Evolutionary conservation across 805 yeast species (phyloP), one percentile per base, ranked within the genome.

Genomic region (Candida hispaniensis): DNA sequence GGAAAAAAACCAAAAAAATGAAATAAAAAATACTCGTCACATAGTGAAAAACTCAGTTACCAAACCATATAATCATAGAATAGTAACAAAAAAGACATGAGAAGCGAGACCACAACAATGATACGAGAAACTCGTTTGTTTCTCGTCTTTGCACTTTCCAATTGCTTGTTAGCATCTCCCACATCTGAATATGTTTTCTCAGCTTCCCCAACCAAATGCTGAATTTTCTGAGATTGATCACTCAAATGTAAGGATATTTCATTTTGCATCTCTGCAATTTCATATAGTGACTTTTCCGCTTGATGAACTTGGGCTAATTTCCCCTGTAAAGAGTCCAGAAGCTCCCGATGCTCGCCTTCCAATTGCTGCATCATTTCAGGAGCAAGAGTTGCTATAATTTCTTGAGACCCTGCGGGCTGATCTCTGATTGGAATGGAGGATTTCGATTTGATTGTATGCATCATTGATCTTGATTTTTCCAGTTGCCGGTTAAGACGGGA

Each of bases 211-310:
- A 73, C 54, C 43, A 85, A 60, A 23, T 64, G 60, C 32, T 69
- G 64, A 10, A 85, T 78, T 51, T 71, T 75, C 35, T 77, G 78
- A 5, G 78, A 72, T 55, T 85, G 96, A 1, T 71, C 54, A 14
- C 71, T 70, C 30, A 85, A 61, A 51, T 86, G 93, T 38, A 75
- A 62, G 8, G 81, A 67, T 36, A 85, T 61, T 49, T 81, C 91
- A 14, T 75, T 64, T 49, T 85, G 88, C 42, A 86, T 55, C 38
- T 75, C 70, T 1, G 85, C 68, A 26, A 86, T 76, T 49, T 82
- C 94, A 13, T 48, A 46, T 45, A 61, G 49, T 16, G 63, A 55
- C 44, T 48, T 49, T 42, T 60, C 66, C 2, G 64, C 64, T 22
- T 47, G 47, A 25, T 51, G 47, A 3, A 61, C 63, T 40, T 59